Evolutionary conservation across 2,329 filamentous ascomycete genomes (phyloP), one percentile per base, ranked within the genome.

Genomic region (Aspergillus calidoustus): DNA sequence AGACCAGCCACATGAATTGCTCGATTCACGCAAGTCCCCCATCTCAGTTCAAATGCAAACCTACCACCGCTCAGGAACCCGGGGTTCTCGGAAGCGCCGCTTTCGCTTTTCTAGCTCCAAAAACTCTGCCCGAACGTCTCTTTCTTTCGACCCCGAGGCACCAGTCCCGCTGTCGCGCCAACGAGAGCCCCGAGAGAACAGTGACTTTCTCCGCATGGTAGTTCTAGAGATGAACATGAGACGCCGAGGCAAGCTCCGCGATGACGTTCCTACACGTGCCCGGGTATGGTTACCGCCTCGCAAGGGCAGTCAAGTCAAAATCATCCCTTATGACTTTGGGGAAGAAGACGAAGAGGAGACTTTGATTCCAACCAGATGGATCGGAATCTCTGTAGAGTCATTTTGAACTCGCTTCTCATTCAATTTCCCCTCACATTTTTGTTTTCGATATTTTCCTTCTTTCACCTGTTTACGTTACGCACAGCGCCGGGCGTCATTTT

Each of bases 171-270:
- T 79, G 54, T 79, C 82, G 17, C 83, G 86, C 11, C 85, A 86
- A 66, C 81, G 87, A n/a, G 87, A 89, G 68, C 84, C 85, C 30
- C 79, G 87, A 54, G 87, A 89, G 69, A 89, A 89, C 72, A 80
- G 83, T 65, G 83, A 89, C 68, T 89, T 89, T 71, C 74, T 89
- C 51, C 83, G 87, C 41, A 83, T 89, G 65, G 85, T 88, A 17
- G 87, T 89, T 11, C 78, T 89, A 52, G 87, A 89, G 74, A 88
- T 89, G 86, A 88, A 89, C 72, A 89, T 89, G 87, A 82, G 86
- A 43, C 82, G 86, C 48, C 80, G 80, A 63, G 87, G 87, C 59
- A 89, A 89, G 75, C 77, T 89, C 49, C 85, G 86, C 63, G 77
- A 84, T 48, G 83, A 84, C 57, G 73, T 77, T 9, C 79, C 82